Evolutionary conservation across 2,329 filamentous ascomycete species (phyloP).

Genomic region (Colletotrichum chrysophilum): DNA sequence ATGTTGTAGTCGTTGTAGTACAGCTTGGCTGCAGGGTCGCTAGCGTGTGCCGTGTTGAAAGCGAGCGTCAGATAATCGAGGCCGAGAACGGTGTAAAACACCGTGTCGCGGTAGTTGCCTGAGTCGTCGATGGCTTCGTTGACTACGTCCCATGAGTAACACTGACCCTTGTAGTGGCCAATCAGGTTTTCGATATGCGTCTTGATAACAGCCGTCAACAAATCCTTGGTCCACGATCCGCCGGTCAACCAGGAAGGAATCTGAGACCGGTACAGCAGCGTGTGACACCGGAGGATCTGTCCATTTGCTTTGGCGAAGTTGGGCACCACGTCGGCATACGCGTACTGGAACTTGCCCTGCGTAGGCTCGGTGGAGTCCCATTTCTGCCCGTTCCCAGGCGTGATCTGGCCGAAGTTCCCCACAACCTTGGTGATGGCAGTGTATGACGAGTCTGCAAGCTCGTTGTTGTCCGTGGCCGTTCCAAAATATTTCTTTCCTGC

Average conservation of each 20-base stretch:
- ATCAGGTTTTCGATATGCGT: conserved; percentile 55
- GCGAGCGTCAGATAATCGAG: conserved; percentile 48
- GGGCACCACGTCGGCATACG: conserved; percentile 61
- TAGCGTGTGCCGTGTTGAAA: conserved; percentile 48
- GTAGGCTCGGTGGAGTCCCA: conserved; percentile 68
- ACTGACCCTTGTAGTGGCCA: conserved; percentile 49
- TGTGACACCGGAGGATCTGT: conserved; percentile 55
- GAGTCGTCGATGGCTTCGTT: conserved; percentile 54
- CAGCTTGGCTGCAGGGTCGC: conserved; percentile 46
- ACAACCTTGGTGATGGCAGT: conserved; percentile 59
- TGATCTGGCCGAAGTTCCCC: conserved; percentile 68
- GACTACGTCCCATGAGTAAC: conserved; percentile 57
- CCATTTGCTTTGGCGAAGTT: conserved; percentile 29
- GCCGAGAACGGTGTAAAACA: conserved; percentile 50
- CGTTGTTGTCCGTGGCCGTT: conserved; percentile 65
- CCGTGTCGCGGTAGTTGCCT: conserved; percentile 35
- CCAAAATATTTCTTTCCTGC: conserved; percentile 61
- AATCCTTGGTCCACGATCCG: conserved; percentile 42
- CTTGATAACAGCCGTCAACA: conserved; percentile 44
- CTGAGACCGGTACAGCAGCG: conserved; percentile 46
- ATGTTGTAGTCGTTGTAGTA: conserved; percentile 50
- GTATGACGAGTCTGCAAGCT: conserved; percentile 57
- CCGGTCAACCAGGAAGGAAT: conserved; percentile 49
- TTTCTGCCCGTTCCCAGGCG: conserved; percentile 68
- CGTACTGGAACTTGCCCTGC: conserved; percentile 62